A percentile compares a stretch with the other conserved stretches of the same genome.
phyloP scores from a whole-genome alignment of 441 rosid species.

The Manihot esculenta region DNA sequence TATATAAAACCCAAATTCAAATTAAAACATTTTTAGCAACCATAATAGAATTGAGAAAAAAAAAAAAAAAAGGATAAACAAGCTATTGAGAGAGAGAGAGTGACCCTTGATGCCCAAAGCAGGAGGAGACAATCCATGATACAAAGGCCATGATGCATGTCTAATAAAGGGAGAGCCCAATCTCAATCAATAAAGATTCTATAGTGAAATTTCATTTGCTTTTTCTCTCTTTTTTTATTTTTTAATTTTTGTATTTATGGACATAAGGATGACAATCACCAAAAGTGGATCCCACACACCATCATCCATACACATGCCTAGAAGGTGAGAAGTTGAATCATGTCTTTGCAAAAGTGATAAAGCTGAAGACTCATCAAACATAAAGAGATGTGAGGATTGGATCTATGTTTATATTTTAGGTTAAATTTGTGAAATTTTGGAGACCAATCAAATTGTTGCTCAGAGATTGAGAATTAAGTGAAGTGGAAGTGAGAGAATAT shows the following conservation, averaged over 20 bases:
- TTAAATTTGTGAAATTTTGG: no score
- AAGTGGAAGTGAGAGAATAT: no score
- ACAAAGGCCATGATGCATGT: slow-evolving; percentile 54
- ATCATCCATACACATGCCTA: slow-evolving; percentile 33
- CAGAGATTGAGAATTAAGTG: no score
- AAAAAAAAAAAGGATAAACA: neutral
- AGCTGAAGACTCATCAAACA: no score
- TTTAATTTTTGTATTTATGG: neutral
- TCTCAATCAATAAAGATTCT: slow-evolving; percentile 46
- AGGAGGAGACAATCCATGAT: slow-evolving; percentile 52
- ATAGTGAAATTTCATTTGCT: slow-evolving; percentile 16
- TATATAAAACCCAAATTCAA: no score
- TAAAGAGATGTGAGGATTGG: no score
- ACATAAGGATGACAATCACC: slow-evolving; percentile 17
- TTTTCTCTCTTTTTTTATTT: neutral
- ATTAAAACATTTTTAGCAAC: no score
- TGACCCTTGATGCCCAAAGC: slow-evolving; percentile 24
- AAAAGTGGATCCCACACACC: slow-evolving; percentile 23
- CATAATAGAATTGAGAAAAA: no score
- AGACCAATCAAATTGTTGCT: no score
- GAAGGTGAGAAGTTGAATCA: no score
- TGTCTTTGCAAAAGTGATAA: no score
- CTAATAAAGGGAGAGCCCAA: slow-evolving; percentile 46
- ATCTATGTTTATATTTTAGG: no score
- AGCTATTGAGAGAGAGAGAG: neutral